Evolutionary conservation across 805 yeast genomes (phyloP), one percentile per base, ranked within the genome.

Genomic region (Metschnikowia vanudenii): DNA sequence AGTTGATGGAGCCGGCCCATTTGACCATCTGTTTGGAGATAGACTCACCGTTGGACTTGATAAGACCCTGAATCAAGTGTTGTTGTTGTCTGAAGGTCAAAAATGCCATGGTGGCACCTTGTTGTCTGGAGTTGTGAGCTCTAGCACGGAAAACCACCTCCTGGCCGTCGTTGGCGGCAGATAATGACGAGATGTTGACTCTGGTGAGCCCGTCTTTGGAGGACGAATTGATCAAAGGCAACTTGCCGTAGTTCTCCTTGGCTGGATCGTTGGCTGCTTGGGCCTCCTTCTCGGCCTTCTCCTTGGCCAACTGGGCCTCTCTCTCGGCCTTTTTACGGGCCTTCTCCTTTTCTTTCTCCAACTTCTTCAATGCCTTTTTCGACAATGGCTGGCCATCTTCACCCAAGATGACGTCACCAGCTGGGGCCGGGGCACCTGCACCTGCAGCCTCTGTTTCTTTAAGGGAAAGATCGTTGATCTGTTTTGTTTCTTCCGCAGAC

Each of bases 11-110:
- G 32, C 92, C 88, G 22, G 90, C 85, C 96, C 97, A 94, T 73
- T 94, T 94, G 56, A 91, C 96, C 92, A 94, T 87, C 67, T 86
- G 96, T 72, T 94, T 94, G 43, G 96, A 87, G 39, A 94, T 77
- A 35, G 68, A 61, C 17, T 54, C 54, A 26, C 55, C 57, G 53
- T 63, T 66, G 38, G 84, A 71, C 52, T 82, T 82, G 60, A 81
- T 80, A 60, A 85, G 82, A 51, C 86, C 85, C 63, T 84, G 88
- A 53, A 91, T 74, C 52, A 94, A 76, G 49, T 86, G 96, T 76
- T 92, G 98, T 72, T 89, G 96, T 75, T 94, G 99, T 75, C 99
- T 86, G 59, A 94, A 82, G 20, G 96, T 82, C 59, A 92, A 71
- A 68, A 94, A 94, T 44, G 87, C 80, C 85, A 94, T 83, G 54